Evolutionary conservation across 2,329 filamentous ascomycete genomes (phyloP).

Genomic region (Claviceps paspali): DNA sequence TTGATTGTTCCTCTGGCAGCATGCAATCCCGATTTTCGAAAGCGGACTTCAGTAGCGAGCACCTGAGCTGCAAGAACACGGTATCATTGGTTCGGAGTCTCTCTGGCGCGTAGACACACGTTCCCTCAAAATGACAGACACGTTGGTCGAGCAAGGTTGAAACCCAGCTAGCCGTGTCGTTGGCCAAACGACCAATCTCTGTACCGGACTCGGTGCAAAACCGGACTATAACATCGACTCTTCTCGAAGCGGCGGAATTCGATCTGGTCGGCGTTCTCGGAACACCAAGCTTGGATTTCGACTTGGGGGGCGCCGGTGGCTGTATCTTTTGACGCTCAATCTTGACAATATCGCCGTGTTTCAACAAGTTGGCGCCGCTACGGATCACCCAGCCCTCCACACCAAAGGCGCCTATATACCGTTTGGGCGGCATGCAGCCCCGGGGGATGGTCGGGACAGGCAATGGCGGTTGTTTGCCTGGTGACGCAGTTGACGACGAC

Average conservation of each 20-base stretch:
- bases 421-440: constrained; percentile 21
- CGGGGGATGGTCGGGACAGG: constrained; percentile 1
- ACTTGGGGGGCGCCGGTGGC: constrained; percentile 32
- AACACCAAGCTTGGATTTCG: constrained; percentile 25
- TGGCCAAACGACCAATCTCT: constrained; percentile 75
- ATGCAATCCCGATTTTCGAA: constrained; percentile 51
- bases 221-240: constrained; percentile 75
- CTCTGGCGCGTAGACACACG: constrained; percentile 80
- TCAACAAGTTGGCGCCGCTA: constrained; percentile 60
- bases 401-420: constrained; percentile 87
- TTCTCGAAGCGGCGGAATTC: constrained; percentile 41
- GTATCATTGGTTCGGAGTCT: constrained; percentile 79
- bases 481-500: neutral
- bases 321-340: constrained; percentile 78
- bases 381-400: constrained; percentile 83
- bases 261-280: constrained; percentile 18
- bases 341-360: constrained; percentile 65
- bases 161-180: constrained; percentile 81
- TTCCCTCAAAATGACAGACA: constrained; percentile 73
- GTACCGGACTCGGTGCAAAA: constrained; percentile 69
- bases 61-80: constrained; percentile 75
- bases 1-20: constrained; percentile 52
- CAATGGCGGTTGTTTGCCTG: neutral
- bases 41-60: constrained; percentile 57
- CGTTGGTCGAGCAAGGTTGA: constrained; percentile 84